Conservation (phyloP, 2,329 filamentous ascomycete genomes). For the Talaromyces sp. region DNA sequence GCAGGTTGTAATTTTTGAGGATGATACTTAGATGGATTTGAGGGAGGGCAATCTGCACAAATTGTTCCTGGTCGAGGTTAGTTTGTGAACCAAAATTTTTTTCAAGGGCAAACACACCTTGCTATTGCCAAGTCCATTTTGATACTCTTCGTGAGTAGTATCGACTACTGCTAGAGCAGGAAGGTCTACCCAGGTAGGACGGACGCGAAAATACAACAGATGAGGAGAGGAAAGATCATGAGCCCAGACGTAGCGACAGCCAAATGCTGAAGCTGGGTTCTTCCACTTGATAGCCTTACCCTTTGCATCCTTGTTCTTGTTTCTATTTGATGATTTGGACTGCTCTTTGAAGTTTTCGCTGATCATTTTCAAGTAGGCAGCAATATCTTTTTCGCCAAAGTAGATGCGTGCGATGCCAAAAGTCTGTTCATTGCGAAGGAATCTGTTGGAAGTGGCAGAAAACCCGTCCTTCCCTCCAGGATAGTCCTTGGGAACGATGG, state of each 20-base stretch:
- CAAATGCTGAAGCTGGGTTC: not conserved
- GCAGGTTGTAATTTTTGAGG: not conserved
- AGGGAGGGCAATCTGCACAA: not conserved
- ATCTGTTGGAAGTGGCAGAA: not conserved
- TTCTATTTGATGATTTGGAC: not conserved
- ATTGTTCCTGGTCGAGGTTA: not conserved
- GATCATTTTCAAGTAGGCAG: not conserved
- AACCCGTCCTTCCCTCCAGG: not conserved
- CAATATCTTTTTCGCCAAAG: not conserved
- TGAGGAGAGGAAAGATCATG: not conserved
- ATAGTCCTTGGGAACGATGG: not conserved
- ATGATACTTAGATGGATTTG: not conserved
- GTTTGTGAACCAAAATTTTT: not conserved
- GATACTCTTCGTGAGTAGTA: not conserved
- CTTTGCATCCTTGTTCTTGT: not conserved
- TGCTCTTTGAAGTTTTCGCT: not conserved
- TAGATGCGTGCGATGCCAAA: constrained; percentile 2
- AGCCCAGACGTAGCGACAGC: constrained; percentile 5
- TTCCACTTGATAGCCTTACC: constrained; percentile 3
- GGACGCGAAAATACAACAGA: constrained; percentile 3
- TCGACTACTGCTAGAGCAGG: not conserved
- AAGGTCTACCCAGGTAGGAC: not conserved
- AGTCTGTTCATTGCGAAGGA: not conserved
- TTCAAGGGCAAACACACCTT: not conserved
- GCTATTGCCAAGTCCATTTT: not conserved